Conservation (phyloP, 345 rosid genomes). For the Pistacia integerrima region DNA sequence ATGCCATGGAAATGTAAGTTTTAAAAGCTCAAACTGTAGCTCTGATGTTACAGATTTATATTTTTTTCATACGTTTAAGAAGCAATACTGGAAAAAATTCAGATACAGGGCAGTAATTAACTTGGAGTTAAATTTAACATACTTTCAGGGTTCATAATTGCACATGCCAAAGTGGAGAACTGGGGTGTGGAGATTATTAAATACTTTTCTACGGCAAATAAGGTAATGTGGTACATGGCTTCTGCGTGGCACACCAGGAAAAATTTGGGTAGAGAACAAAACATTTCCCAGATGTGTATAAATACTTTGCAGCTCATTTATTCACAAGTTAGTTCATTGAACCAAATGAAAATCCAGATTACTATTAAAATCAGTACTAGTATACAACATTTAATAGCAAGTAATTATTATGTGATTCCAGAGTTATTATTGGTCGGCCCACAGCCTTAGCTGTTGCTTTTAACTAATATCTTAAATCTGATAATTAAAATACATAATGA, state of each 20-base stretch:
- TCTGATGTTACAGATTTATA: background rate
- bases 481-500: no score
- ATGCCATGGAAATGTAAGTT: background rate
- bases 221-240: background rate
- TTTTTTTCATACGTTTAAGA: background rate
- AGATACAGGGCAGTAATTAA: background rate
- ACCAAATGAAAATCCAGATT: conserved; percentile 1
- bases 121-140: no score
- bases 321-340: background rate
- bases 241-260: no score
- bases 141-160: conserved; percentile 1
- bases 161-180: background rate
- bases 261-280: background rate
- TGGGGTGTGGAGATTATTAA: no score
- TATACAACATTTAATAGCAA: background rate
- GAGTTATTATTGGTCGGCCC: conserved; percentile 20
- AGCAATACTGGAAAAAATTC: background rate
- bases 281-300: background rate
- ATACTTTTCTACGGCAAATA: background rate
- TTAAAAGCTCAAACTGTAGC: background rate
- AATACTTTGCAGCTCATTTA: conserved; percentile 2
- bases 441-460: conserved; percentile 18
- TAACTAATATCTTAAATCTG: background rate
- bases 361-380: background rate
- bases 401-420: conserved; percentile 23